phyloP scores from a whole-genome alignment of 208 protist species.

The Phytomonas sp. region DNA sequence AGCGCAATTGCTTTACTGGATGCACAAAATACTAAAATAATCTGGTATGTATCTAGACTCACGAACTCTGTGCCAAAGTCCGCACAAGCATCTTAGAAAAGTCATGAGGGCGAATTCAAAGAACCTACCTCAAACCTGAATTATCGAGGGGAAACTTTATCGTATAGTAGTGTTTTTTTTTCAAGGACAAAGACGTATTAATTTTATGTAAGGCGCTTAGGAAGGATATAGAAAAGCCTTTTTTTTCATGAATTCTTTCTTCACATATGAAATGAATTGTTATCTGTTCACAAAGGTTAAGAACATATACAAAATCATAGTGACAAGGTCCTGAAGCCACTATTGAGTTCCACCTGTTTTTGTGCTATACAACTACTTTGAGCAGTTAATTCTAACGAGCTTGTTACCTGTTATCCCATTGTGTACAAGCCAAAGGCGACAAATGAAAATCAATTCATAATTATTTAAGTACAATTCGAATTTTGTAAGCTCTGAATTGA shows the following conservation, averaged over 20 bases:
- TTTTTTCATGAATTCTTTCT: not conserved
- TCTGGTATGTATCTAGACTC: not conserved
- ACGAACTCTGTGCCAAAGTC: not conserved
- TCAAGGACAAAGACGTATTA: not conserved
- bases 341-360: not conserved
- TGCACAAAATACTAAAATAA: not conserved
- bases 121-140: not conserved
- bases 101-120: not conserved
- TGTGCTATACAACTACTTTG: not conserved
- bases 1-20: not conserved
- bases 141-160: not conserved
- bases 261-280: not conserved
- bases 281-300: not conserved
- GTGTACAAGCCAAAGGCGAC: not conserved
- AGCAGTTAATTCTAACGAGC: not conserved
- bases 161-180: not conserved
- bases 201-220: not conserved
- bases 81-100: not conserved
- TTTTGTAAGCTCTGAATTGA: not conserved
- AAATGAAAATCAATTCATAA: not conserved
- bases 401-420: not conserved
- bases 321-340: not conserved
- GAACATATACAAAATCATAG: not conserved
- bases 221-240: not conserved
- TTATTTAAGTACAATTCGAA: not conserved